Base-by-base conservation (phyloP, 768 basidiomycete genomes). In the Pisolithus tinctorius region DNA sequence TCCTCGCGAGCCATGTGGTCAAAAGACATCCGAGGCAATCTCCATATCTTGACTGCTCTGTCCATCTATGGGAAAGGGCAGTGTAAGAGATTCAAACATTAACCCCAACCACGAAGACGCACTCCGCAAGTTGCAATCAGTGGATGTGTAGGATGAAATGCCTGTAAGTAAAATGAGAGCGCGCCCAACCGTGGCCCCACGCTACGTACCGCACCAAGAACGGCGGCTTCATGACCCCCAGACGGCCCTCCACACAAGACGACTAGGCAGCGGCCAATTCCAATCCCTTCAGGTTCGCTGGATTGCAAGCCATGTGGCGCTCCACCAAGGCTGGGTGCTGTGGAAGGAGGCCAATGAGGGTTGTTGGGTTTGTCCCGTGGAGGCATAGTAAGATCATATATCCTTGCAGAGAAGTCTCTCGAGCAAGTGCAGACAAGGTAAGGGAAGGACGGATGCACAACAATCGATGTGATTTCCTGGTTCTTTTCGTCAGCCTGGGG, bases 101-200 rank as follows among this genome's bases (percentile, higher is more conserved):
- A 14, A 25, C 49, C 20, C 14, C 4, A 29, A 34, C 26, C 26
- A 47, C 38, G 10, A 26, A 11, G 6, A 69, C 82, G 53, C 63
- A 89, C 88, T 20, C 88, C 88, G 59, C 86, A 84, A 14, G 88
- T 91, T 9, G 86, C 87, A 47, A 91, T 73, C 14, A 90, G 57
- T 4, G 86, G 84, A 47, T 76, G 66, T 9, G 67, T 66, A 0
- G 79, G 74, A 62, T 90, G 85, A 65, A 90, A 91, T 26, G 82
- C 79, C 86, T 88, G 11, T 45, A 16, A 14, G 39, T 40, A 25
- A 23, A 4, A 34, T 41, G 37, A 45, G 27, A 42, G 48, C 16
- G 41, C 37, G 20, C 26, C 47, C 4, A 16, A 46, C 16, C 27
- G 37, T 2, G 17, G 48, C 4, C 20, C 26, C 34, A 34, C 23